Percentiles rank a stretch among this genome's conserved stretches.
Evolutionary conservation across 2,329 filamentous ascomycete genomes (phyloP).

Genomic region (Xylariaceae sp.): DNA sequence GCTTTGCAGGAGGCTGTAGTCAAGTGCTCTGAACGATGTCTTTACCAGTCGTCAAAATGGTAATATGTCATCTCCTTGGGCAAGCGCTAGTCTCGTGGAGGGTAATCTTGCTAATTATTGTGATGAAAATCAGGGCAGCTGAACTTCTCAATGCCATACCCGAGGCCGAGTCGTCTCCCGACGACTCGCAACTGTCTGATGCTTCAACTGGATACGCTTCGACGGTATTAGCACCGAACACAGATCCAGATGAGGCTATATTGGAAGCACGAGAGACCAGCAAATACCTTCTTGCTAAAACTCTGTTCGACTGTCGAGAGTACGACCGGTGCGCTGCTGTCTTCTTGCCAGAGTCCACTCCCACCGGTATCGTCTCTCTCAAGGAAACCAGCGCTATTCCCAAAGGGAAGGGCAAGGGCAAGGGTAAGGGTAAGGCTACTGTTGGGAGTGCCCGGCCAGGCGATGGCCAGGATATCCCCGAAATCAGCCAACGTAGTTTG

Average conservation of each 20-base stretch:
- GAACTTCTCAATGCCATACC: slow-evolving; percentile 85
- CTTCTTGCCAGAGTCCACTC: slow-evolving; percentile 75
- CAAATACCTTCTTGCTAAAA: slow-evolving; percentile 85
- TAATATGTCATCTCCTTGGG: slow-evolving; percentile 45
- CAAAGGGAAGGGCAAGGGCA: slow-evolving; percentile 57
- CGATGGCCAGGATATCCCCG: slow-evolving; percentile 40
- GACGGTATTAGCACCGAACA: slow-evolving; percentile 51
- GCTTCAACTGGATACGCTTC: slow-evolving; percentile 43
- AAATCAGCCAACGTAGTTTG: slow-evolving; percentile 81
- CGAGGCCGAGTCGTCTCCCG: slow-evolving; percentile 39
- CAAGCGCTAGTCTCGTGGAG: neutral
- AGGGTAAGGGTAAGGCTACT: slow-evolving; percentile 62
- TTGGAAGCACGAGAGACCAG: slow-evolving; percentile 76
- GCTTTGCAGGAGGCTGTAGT: slow-evolving; percentile 81
- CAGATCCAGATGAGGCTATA: slow-evolving; percentile 66
- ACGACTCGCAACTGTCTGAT: slow-evolving; percentile 31
- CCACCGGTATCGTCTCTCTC: slow-evolving; percentile 60
- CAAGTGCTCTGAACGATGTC: slow-evolving; percentile 88
- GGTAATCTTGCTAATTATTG: slow-evolving; percentile 14
- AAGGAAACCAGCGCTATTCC: slow-evolving; percentile 39
- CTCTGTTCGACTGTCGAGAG: slow-evolving; percentile 91
- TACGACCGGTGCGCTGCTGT: slow-evolving; percentile 90
- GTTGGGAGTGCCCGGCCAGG: slow-evolving; percentile 23
- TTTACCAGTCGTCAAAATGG: slow-evolving; percentile 98
- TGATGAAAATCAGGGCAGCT: slow-evolving; percentile 64